These are phyloP conservation scores for Monilinia aucupariae DNA, from an alignment of 2,329 filamentous ascomycete genomes.

Conservation along the genomic window DNA sequence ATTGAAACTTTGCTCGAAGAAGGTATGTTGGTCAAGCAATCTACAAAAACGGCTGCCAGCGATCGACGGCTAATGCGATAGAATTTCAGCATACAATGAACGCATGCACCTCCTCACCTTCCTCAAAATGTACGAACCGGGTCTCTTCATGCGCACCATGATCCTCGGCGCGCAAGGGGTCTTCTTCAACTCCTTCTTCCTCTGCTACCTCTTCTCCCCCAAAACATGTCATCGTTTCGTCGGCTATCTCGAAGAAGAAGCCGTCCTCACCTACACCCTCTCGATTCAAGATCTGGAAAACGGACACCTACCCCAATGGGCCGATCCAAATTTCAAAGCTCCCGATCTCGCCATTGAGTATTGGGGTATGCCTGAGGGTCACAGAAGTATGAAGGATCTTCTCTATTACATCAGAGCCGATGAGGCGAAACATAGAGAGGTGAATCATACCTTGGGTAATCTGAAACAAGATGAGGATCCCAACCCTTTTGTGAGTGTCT, in stretches of 20 bases:
- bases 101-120: slow-evolving; percentile 91
- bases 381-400: slow-evolving; percentile 77
- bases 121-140: slow-evolving; percentile 79
- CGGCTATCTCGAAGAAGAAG: slow-evolving; percentile 95
- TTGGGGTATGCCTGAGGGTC: slow-evolving; percentile 87
- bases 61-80: slow-evolving; percentile 43
- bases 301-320: slow-evolving; percentile 80
- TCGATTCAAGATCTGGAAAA: slow-evolving; percentile 81
- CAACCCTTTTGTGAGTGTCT: slow-evolving; percentile 84
- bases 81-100: slow-evolving; percentile 84
- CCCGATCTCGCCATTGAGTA: slow-evolving; percentile 88
- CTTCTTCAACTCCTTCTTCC: slow-evolving; percentile 92
- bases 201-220: slow-evolving; percentile 81
- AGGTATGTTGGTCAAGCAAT: background rate
- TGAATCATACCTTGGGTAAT: slow-evolving; percentile 90
- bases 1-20: slow-evolving; percentile 81
- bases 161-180: slow-evolving; percentile 90
- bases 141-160: slow-evolving; percentile 83
- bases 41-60: slow-evolving; percentile 68
- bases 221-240: slow-evolving; percentile 91
- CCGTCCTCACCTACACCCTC: slow-evolving; percentile 89
- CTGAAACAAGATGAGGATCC: slow-evolving; percentile 81
- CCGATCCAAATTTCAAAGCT: slow-evolving; percentile 60
- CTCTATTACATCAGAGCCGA: slow-evolving; percentile 86
- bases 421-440: slow-evolving; percentile 82